Evolutionary conservation across 2,329 filamentous ascomycete genomes (phyloP), one percentile per base, ranked within the genome.

Genomic region (Cladobotryum protrusum): DNA sequence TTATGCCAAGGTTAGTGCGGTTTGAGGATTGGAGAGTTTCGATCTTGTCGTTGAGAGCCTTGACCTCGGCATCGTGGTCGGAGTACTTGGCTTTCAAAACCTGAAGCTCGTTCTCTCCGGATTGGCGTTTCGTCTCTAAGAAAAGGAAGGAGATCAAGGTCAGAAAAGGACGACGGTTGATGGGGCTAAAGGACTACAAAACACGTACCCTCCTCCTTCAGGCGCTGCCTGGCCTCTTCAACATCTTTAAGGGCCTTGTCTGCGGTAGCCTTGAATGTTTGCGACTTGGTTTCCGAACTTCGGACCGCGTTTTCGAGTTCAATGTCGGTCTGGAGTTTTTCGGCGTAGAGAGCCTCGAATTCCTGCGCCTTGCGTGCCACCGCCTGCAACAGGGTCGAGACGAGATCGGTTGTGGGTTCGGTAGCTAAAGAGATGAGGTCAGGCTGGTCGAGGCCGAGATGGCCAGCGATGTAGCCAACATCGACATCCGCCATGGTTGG

Each of bases 271-370:
- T 93, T 95, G 65, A 93, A 82, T 8, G 84, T 81, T 63, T 92
- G 89, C 57, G 85, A 84, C 68, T 90, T 87, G 19, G 86, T 83
- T 64, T 97, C 92, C 52, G 86, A 85, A 57, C 81, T 87, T 59
- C 90, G 85, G 43, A 96, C 85, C 15, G 86, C 86, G 67, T 89
- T 93, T 67, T 99, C 93, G 7, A 97, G 79, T 72, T 97, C 91
- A 41, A 99, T 93, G 61, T 96, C 89, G 42, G 88, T 75, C 58
- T 89, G 85, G 41, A 96, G 78, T 71, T 96, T 97, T 57, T 95
- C 88, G 9, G 92, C 85, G 60, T 86, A 89, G 37, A 96, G 72
- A 36, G 83, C 79, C 64, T 96, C 89, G 60, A 82, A 85, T 61
- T 96, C 89, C 60, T 85, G 87, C 34, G 88, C 89, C 67, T 93